Conservation (phyloP, 2,329 filamentous ascomycete genomes). For the Parafenestella ontariensis region DNA sequence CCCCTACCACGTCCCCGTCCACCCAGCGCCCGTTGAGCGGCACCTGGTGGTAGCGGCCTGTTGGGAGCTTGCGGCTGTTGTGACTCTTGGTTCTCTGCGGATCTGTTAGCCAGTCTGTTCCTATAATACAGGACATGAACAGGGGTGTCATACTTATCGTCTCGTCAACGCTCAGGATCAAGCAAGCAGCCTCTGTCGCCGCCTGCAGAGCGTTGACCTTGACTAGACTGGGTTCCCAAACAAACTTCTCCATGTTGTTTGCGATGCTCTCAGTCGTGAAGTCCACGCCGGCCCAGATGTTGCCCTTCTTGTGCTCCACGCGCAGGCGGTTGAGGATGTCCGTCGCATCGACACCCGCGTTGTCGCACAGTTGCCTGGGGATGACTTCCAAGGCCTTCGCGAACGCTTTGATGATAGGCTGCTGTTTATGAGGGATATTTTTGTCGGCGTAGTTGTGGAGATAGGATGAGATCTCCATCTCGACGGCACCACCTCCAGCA, state of each 20-base stretch:
- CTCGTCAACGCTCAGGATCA: slow-evolving; percentile 97
- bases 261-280: slow-evolving; percentile 90
- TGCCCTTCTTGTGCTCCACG: slow-evolving; percentile 93
- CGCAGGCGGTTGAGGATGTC: slow-evolving; percentile 96
- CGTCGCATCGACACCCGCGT: slow-evolving; percentile 96
- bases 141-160: slow-evolving; percentile 74
- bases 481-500: slow-evolving; percentile 88
- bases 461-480: slow-evolving; percentile 97
- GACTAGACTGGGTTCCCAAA: slow-evolving; percentile 95
- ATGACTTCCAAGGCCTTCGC: slow-evolving; percentile 97
- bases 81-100: slow-evolving; percentile 85
- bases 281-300: slow-evolving; percentile 94
- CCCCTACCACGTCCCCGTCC: slow-evolving; percentile 72
- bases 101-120: slow-evolving; percentile 21
- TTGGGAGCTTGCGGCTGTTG: slow-evolving; percentile 80
- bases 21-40: slow-evolving; percentile 86
- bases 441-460: slow-evolving; percentile 91
- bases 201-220: slow-evolving; percentile 98
- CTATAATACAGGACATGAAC: background rate
- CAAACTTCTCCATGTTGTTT: slow-evolving; percentile 94
- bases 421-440: slow-evolving; percentile 93
- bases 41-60: slow-evolving; percentile 67
- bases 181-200: slow-evolving; percentile 90
- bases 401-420: slow-evolving; percentile 96
- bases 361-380: slow-evolving; percentile 96